phyloP scores from a whole-genome alignment of 2,329 filamentous ascomycete genomes.

The Penicillium sp. region DNA sequence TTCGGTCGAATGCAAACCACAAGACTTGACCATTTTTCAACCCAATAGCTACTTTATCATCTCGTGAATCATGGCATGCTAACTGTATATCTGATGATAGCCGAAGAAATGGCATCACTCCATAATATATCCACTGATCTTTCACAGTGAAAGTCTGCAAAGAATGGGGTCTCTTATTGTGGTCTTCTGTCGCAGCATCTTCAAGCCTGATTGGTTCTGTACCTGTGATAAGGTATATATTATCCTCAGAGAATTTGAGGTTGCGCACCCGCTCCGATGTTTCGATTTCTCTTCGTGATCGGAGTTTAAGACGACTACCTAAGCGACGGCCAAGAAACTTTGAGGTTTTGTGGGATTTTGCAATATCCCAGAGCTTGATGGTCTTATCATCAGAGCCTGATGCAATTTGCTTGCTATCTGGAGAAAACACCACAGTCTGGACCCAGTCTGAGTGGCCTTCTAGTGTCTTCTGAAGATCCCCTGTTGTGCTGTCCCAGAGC shows the following conservation, averaged over 20 bases:
- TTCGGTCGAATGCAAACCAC: not conserved
- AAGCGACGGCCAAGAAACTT: conserved; percentile 1
- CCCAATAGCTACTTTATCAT: conserved; percentile 6
- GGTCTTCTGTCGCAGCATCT: not conserved
- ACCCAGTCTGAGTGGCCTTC: conserved; percentile 23
- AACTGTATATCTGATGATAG: not conserved
- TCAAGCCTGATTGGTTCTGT: not conserved
- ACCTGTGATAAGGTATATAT: not conserved
- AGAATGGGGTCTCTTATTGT: not conserved
- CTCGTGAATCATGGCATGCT: not conserved
- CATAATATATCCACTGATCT: conserved; percentile 6
- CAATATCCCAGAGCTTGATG: conserved; percentile 8
- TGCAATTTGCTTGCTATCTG: conserved; percentile 22
- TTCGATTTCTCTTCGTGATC: not conserved
- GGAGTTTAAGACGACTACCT: not conserved
- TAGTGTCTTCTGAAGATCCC: conserved; percentile 14
- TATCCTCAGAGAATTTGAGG: conserved; percentile 1
- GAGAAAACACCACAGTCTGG: conserved; percentile 32
- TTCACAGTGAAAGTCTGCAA: not conserved
- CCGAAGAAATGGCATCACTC: conserved; percentile 2
- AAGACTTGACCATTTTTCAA: conserved; percentile 2
- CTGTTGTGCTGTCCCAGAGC: conserved; percentile 7
- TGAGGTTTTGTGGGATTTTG: not conserved
- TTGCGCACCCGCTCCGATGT: not conserved
- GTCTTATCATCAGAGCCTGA: conserved; percentile 9